Percentiles rank a stretch among this genome's conserved stretches.
Conservation (phyloP, 75 land plant species). For the Cryptomeria japonica region DNA sequence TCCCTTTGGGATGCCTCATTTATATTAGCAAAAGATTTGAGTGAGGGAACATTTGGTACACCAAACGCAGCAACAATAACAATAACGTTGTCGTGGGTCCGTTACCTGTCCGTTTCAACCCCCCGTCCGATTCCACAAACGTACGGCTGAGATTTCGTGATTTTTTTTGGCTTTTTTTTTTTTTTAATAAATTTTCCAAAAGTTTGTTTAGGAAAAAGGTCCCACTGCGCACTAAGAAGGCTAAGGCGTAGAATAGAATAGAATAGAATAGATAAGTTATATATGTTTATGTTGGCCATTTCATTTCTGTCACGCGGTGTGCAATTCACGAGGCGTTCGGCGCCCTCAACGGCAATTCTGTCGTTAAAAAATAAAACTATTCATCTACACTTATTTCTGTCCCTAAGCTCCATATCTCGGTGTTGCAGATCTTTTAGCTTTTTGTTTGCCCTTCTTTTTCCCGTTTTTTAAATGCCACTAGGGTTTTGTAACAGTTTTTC, state of each 20-base stretch:
- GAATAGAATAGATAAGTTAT: no score
- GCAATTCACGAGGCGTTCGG: constrained; percentile 16
- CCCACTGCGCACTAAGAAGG: not conserved
- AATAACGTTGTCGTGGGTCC: constrained; percentile 1
- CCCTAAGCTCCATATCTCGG: constrained; percentile 7
- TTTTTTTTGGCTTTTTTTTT: no score
- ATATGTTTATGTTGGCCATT: not conserved
- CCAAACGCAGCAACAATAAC: not conserved
- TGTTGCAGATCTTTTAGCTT: not conserved
- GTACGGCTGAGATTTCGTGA: not conserved
- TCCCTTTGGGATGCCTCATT: not conserved
- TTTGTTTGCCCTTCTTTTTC: not conserved
- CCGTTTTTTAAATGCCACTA: not conserved
- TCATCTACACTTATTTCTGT: not conserved
- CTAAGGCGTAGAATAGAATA: not conserved
- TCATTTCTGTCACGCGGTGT: constrained; percentile 12
- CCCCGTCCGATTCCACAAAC: not conserved
- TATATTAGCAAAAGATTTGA: not conserved
- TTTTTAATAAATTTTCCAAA: no score
- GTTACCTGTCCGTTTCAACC: constrained; percentile 2
- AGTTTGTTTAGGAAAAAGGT: not conserved
- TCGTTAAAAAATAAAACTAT: constrained; percentile 1
- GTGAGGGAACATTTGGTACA: not conserved
- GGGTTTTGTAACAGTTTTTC: not conserved
- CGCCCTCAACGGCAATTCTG: constrained; percentile 9